A percentile compares a stretch with the other conserved stretches of the same genome.
These are phyloP conservation scores for Plasmodium gallinaceum DNA, from an alignment of 169 alveolate genomes.

Conservation along the genomic window DNA sequence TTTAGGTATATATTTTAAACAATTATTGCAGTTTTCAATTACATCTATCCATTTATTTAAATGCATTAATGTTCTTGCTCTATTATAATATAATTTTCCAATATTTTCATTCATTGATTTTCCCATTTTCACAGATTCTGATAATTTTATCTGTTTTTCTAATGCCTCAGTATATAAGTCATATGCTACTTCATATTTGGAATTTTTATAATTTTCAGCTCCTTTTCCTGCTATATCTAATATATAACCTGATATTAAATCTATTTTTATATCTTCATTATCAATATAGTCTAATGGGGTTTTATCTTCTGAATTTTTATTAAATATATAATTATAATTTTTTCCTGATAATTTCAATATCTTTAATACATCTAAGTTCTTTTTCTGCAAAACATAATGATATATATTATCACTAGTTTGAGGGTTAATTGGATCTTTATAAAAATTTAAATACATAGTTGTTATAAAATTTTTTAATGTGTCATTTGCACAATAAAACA, in stretches of 20 bases:
- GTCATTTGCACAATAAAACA: slow-evolving; percentile 71
- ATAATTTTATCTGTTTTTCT: slow-evolving; percentile 78
- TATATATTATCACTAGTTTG: slow-evolving; percentile 81
- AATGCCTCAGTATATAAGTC: slow-evolving; percentile 81
- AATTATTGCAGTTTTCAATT: slow-evolving; percentile 83
- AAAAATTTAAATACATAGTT: slow-evolving; percentile 74
- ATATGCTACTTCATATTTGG: slow-evolving; percentile 79
- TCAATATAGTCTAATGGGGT: slow-evolving; percentile 83
- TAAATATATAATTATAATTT: slow-evolving; percentile 60
- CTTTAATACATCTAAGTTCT: slow-evolving; percentile 72
- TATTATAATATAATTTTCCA: slow-evolving; percentile 85
- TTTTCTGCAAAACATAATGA: slow-evolving; percentile 80
- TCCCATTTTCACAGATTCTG: slow-evolving; percentile 25
- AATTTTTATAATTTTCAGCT: slow-evolving; percentile 79
- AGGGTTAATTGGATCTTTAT: slow-evolving; percentile 77
- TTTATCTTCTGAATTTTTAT: slow-evolving; percentile 61
- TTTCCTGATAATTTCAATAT: slow-evolving; percentile 74
- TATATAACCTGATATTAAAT: slow-evolving; percentile 75
- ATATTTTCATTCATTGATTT: slow-evolving; percentile 79
- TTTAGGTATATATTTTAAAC: slow-evolving; percentile 82
- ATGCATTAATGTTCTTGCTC: slow-evolving; percentile 85
- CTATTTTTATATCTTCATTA: slow-evolving; percentile 71
- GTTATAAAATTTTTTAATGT: slow-evolving; percentile 24
- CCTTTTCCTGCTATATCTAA: slow-evolving; percentile 84
- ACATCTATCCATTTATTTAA: slow-evolving; percentile 83